Conservation (phyloP, 2,329 filamentous ascomycete species). For the Alternaria triticina region DNA sequence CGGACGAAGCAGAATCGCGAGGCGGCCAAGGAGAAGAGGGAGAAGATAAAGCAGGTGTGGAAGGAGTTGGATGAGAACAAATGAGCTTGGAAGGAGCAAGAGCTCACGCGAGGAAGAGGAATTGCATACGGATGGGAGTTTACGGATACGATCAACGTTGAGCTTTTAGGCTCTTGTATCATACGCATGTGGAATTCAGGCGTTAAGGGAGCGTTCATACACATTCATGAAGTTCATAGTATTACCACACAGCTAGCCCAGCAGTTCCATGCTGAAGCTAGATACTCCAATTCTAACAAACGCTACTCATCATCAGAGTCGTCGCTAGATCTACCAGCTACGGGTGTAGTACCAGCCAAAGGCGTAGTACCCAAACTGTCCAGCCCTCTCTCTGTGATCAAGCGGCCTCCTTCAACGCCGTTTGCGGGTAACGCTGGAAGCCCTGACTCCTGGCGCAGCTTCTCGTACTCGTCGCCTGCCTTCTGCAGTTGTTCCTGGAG, state of each 20-base stretch:
- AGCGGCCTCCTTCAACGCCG: conserved; percentile 29
- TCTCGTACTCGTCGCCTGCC: conserved; percentile 75
- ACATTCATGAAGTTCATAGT: neutral
- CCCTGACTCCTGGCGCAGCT: conserved; percentile 58
- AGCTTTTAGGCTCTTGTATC: neutral
- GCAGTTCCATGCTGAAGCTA: conserved; percentile 3
- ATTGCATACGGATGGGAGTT: conserved; percentile 1
- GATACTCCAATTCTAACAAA: conserved; percentile 5
- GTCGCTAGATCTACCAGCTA: conserved; percentile 30
- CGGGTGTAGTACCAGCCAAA: conserved; percentile 40
- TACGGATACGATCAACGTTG: neutral
- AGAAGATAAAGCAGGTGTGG: conserved; percentile 79
- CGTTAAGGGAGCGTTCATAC: neutral
- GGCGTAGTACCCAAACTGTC: conserved; percentile 48
- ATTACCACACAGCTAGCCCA: conserved; percentile 9
- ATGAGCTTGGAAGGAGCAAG: conserved; percentile 13
- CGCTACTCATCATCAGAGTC: conserved; percentile 37
- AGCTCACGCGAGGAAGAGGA: neutral
- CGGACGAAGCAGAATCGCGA: conserved; percentile 79
- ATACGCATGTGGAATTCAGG: neutral
- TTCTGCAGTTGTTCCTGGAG: conserved; percentile 82
- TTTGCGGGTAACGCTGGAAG: conserved; percentile 44
- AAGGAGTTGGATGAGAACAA: conserved; percentile 77
- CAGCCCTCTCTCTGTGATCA: conserved; percentile 43
- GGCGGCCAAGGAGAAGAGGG: conserved; percentile 69